Base-by-base conservation (phyloP, 768 basidiomycete genomes). In the Pleurotus salmoneostramineus region DNA sequence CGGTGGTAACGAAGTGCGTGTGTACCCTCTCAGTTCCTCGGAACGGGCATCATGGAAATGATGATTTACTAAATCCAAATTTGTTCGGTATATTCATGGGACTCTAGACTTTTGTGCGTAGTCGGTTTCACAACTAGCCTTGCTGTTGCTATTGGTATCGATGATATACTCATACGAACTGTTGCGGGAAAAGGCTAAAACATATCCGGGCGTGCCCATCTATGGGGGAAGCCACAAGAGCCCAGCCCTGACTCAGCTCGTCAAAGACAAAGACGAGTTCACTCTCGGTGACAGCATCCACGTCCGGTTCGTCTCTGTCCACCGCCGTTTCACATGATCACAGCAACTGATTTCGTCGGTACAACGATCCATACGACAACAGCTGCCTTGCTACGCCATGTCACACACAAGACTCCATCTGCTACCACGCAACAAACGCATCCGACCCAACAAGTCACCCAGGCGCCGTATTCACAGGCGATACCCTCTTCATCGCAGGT, bases 361-460 rank as follows among this genome's bases (percentile, higher is more conserved):
- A 56, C 63, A 44, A 58, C 57, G 48, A 47, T 56, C 32, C 21
- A 27, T 27, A 27, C 21, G 35, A 34, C 50, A 40, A 11, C 60
- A 91, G 91, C 69, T 92, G 89, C 71, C 73, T 94, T 21, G 87
- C 91, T 27, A 95, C 92, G 0, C 92, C 94, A 1, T 95, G 94
- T 72, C 96, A 98, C 70, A 98, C 96, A 3, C 91, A 91, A 68
- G 96, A 98, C 72, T 97, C 95, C 12, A 95, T 96, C 64, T 97
- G 91, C 77, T 98, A 86, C 77, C 81, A 89, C 68, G 81, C 86
- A 56, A 92, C 88, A 27, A 27, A 27, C 34, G 74, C 37, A 79
- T 58, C 69, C 76, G 17, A 62, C 68, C 21, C 71, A 82, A 27
- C 64, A 75, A 49, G 70, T 27, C 84, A 85, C 60, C 76, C 88